Conservation (phyloP, 257 asterid species). For the Solanum pinnatisectum region DNA sequence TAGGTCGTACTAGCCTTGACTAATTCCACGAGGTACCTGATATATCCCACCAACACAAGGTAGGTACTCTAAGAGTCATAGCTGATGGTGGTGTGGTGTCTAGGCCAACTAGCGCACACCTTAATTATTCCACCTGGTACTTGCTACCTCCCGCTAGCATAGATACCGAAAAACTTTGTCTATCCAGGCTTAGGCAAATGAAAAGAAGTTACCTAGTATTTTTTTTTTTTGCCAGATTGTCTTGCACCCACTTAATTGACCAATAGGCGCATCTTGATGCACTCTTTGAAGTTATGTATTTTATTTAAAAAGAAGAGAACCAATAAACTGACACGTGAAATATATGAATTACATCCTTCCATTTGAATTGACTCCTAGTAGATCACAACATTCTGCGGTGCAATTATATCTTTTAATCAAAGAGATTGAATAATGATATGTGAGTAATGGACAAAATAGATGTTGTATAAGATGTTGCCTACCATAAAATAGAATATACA, state of each 20-base stretch:
- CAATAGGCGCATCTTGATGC: background rate
- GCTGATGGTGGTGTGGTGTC: background rate
- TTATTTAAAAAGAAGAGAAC: background rate
- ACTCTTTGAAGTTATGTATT: background rate
- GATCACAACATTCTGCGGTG: background rate
- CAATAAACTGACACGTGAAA: background rate
- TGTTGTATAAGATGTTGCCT: background rate
- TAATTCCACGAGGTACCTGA: background rate
- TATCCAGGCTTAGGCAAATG: background rate
- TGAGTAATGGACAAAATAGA: background rate
- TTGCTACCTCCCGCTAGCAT: background rate
- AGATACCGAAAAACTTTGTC: background rate
- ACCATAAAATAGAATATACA: background rate
- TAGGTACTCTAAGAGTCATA: background rate
- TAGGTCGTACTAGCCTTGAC: background rate
- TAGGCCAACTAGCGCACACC: background rate
- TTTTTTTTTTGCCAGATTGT: background rate
- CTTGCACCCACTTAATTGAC: background rate
- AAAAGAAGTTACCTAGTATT: background rate
- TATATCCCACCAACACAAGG: background rate
- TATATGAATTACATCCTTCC: background rate
- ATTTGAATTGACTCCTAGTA: background rate
- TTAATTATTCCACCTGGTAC: background rate
- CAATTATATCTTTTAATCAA: background rate
- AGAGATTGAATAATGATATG: background rate